Conservation (phyloP, 352 stramenopile species). For the Phytophthora sansomeana region DNA sequence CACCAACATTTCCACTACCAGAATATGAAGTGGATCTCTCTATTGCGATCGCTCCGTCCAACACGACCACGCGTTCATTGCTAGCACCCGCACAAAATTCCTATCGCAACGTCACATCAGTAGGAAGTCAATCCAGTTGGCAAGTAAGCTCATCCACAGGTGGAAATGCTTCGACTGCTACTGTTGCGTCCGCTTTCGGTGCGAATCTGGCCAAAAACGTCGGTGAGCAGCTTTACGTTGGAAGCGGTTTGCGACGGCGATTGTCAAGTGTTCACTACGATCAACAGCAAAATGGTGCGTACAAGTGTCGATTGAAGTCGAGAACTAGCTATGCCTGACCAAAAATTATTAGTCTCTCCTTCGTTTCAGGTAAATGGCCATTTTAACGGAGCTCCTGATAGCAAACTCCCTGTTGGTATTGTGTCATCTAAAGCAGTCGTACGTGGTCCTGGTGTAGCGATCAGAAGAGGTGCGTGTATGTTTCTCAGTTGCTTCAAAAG, state of each 20-base stretch:
- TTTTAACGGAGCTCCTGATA: constrained; percentile 13
- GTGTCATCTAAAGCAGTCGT: constrained; percentile 60
- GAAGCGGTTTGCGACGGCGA: constrained; percentile 44
- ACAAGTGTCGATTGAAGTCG: background rate
- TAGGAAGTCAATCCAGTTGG: constrained; percentile 31
- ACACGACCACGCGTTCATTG: constrained; percentile 57
- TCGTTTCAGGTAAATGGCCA: constrained; percentile 27
- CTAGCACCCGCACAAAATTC: constrained; percentile 28
- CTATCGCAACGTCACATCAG: constrained; percentile 21
- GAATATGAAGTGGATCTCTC: constrained; percentile 50
- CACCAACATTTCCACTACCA: constrained; percentile 43
- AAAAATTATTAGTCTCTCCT: constrained; percentile 15
- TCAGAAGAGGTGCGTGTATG: constrained; percentile 39
- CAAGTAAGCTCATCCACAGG: constrained; percentile 22
- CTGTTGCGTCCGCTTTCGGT: constrained; percentile 54
- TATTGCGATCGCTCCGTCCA: constrained; percentile 56
- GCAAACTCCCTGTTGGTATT: constrained; percentile 45
- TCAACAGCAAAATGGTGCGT: constrained; percentile 45
- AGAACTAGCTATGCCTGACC: background rate
- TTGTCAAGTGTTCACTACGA: constrained; percentile 71
- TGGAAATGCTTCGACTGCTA: constrained; percentile 35
- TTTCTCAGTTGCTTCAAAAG: background rate
- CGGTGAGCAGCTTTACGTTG: constrained; percentile 50
- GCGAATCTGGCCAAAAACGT: constrained; percentile 28
- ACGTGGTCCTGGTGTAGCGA: constrained; percentile 35